phyloP scores from a whole-genome alignment of 1,139 yeast species.

The Sugiyamaella pinicola region DNA sequence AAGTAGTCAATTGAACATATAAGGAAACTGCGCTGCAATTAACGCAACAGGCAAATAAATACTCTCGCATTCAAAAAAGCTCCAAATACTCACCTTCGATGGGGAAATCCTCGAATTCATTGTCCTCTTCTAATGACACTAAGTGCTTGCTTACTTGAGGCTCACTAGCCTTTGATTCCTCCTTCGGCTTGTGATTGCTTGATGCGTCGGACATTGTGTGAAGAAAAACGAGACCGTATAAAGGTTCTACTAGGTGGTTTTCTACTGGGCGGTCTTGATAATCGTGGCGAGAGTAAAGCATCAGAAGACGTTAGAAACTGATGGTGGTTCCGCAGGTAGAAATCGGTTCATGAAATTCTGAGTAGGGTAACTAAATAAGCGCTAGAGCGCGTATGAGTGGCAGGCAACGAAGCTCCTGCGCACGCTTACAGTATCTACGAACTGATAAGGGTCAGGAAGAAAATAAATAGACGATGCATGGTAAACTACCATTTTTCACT shows the following conservation, averaged over 20 bases:
- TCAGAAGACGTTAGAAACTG: too few relatives aligned
- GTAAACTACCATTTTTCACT: conserved; percentile 19
- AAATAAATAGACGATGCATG: conserved; percentile 8
- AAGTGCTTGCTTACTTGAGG: conserved; percentile 35
- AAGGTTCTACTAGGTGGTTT: not conserved
- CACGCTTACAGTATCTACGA: not conserved
- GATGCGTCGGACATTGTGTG: conserved; percentile 10
- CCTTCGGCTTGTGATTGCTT: conserved; percentile 13
- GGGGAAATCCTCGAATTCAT: conserved; percentile 94
- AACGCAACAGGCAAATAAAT: too few relatives aligned
- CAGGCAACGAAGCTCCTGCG: too few relatives aligned
- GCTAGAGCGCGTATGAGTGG: too few relatives aligned
- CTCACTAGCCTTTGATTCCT: conserved; percentile 6
- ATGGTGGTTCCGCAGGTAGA: too few relatives aligned
- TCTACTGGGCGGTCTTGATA: too few relatives aligned
- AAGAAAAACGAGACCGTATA: too few relatives aligned
- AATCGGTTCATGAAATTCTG: not conserved
- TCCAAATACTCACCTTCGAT: conserved; percentile 61
- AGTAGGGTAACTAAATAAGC: conserved; percentile 1
- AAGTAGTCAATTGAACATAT: too few relatives aligned
- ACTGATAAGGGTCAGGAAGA: conserved; percentile 11
- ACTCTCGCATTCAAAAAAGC: not conserved
- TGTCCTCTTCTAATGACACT: conserved; percentile 82
- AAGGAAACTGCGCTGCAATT: too few relatives aligned
- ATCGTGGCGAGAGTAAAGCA: too few relatives aligned